Conservation (phyloP, 2,329 filamentous ascomycete species). For the Acrocalymma vagum region DNA sequence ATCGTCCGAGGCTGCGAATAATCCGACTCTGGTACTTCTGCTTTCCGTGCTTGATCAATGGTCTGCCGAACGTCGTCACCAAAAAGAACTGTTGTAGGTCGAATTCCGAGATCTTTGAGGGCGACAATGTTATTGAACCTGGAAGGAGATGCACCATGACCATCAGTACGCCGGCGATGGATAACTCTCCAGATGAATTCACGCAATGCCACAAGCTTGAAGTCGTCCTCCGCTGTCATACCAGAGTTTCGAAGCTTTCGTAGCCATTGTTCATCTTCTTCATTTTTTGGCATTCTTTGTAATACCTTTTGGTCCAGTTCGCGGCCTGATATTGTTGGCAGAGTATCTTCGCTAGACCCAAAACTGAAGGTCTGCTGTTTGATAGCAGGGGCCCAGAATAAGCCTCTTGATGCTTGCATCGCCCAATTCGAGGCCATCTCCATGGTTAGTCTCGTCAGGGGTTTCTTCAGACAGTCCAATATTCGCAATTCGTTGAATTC, state of each 20-base stretch:
- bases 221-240: constrained; percentile 82
- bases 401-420: constrained; percentile 76
- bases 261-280: constrained; percentile 96
- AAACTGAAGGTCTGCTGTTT: constrained; percentile 76
- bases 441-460: constrained; percentile 79
- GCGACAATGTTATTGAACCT: constrained; percentile 74
- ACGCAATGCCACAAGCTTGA: constrained; percentile 83
- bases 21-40: constrained; percentile 42
- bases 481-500: constrained; percentile 76
- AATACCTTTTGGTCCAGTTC: constrained; percentile 67
- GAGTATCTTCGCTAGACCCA: constrained; percentile 62
- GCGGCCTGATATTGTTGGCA: constrained; percentile 64
- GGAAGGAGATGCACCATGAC: constrained; percentile 50
- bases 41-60: constrained; percentile 45
- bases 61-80: constrained; percentile 71
- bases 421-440: constrained; percentile 91
- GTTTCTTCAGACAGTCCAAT: constrained; percentile 83
- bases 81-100: constrained; percentile 90
- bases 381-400: constrained; percentile 85
- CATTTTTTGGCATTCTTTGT: constrained; percentile 75
- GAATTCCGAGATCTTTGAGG: constrained; percentile 78
- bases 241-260: constrained; percentile 83
- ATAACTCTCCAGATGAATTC: constrained; percentile 93
- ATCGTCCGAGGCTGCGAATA: constrained; percentile 73
- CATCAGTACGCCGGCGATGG: constrained; percentile 70